Conservation (phyloP, 805 yeast species). For the Brettanomyces sp. region DNA sequence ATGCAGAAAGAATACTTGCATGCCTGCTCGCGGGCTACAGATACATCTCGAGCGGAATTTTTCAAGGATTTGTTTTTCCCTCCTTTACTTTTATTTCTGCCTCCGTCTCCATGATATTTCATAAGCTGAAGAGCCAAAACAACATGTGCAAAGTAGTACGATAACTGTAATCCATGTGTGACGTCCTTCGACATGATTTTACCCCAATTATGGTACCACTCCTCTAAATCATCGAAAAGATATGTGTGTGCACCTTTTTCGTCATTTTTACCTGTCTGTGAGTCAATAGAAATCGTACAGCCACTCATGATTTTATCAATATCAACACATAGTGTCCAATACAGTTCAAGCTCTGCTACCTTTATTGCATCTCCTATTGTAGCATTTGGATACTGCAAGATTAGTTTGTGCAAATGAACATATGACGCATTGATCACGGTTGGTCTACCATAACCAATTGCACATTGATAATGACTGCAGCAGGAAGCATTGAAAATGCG, state of each 20-base stretch:
- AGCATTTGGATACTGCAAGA: conserved; percentile 39
- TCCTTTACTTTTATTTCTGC: conserved; percentile 1
- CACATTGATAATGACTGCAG: conserved; percentile 40
- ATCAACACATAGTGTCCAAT: conserved; percentile 15
- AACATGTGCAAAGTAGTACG: conserved; percentile 39
- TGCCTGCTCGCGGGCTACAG: conserved; percentile 27
- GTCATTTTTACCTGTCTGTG: conserved; percentile 1
- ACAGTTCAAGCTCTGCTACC: conserved; percentile 39
- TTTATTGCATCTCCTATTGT: conserved; percentile 48
- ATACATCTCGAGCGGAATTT: background rate
- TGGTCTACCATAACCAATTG: conserved; percentile 43
- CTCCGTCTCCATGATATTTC: background rate
- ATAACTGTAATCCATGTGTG: conserved; percentile 38
- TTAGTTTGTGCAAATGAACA: conserved; percentile 29
- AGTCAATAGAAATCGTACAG: background rate
- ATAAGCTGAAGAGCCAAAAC: conserved; percentile 30
- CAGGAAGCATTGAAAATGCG: conserved; percentile 45
- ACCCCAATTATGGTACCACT: conserved; percentile 39
- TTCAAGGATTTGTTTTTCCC: background rate
- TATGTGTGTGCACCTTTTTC: conserved; percentile 9
- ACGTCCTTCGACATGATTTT: conserved; percentile 37
- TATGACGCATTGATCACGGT: conserved; percentile 30
- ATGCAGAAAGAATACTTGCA: conserved; percentile 35
- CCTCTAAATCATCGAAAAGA: conserved; percentile 28
- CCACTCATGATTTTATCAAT: conserved; percentile 3